Base-by-base conservation (phyloP, 208 protist genomes). In the Trypanosoma cruzi region DNA sequence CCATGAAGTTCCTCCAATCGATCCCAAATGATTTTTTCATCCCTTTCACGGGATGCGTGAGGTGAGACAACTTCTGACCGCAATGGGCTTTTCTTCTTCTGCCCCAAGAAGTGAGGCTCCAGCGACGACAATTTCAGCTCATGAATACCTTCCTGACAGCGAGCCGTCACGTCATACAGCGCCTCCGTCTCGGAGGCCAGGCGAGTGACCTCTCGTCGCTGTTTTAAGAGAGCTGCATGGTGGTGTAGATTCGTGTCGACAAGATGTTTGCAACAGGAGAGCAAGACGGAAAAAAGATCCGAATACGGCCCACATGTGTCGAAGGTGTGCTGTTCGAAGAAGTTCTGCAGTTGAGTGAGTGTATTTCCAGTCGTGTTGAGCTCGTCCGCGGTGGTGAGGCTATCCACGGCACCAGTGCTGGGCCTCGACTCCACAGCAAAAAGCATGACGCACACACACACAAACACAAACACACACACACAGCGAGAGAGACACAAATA, bases 231-330 rank as follows among this genome's bases (percentile, higher is more conserved):
- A 24, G 55, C 34, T 0, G 63, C 53, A 34, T 82, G 48, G 29
- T 72, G 73, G 26, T 56, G 58, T 8, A 77, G 18, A 37, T 54
- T 66, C 22, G 80, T 56, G 56, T 89, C 82, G 22, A 93, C 78
- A 10, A 93, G 52, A 46, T 90, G 82, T 22, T 82, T 84, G 46
- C 75, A 82, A 2, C 82, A 85, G 22, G 82, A 84, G 32, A 93
- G 76, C 4, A 93, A 61, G 13, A 90, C 82, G 16, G 74, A 77
- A 55, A 93, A 89, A 8, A 93, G 59, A 48, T 93, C 88, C 6
- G 77, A 82, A 64, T 90, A 88, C 4, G 81, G 82, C 20, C 88
- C 88, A 44, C 77, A 71, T 4, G 85, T 88, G 66, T 93, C 88
- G 80, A 93, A 93, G 44, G 61, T 79, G 70, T 90, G 81, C 4